phyloP scores from a whole-genome alignment of 352 stramenopile genomes.

The Globisporangium sylvaticum region DNA sequence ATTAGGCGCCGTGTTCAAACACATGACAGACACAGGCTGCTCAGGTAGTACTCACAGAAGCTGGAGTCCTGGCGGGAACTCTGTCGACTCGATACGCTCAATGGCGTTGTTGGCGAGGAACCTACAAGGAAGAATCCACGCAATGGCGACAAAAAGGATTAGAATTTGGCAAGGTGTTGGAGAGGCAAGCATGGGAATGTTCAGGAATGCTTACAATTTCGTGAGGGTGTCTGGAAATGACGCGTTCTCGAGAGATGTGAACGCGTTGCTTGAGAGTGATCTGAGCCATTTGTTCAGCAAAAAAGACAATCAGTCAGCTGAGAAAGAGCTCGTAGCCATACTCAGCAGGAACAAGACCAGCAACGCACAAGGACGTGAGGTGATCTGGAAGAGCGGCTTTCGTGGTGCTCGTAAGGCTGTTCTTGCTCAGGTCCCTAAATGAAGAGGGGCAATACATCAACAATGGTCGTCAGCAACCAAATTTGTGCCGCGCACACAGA shows the following conservation, averaged over 20 bases:
- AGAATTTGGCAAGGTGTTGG: background rate
- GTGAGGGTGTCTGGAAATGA: constrained; percentile 7
- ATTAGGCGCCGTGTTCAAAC: background rate
- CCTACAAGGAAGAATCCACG: background rate
- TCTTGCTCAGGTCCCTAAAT: constrained; percentile 3
- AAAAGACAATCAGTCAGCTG: background rate
- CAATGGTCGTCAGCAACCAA: background rate
- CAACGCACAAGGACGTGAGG: background rate
- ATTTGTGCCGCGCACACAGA: too few species aligned
- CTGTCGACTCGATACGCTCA: constrained; percentile 6
- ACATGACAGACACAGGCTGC: background rate
- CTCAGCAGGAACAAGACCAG: background rate
- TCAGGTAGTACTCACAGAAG: constrained; percentile 8
- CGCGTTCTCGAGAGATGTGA: constrained; percentile 3
- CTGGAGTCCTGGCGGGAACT: background rate
- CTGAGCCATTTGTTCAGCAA: background rate
- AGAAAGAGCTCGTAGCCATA: background rate
- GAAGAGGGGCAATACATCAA: background rate
- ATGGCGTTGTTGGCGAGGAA: constrained; percentile 14
- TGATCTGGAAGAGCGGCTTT: background rate
- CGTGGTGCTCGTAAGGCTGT: background rate
- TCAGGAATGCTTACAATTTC: background rate
- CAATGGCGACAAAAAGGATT: background rate
- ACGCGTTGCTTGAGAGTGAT: constrained; percentile 11
- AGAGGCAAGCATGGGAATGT: background rate